Conservation (phyloP, 2,329 filamentous ascomycete genomes). For the Endoconidiophora laricicola region DNA sequence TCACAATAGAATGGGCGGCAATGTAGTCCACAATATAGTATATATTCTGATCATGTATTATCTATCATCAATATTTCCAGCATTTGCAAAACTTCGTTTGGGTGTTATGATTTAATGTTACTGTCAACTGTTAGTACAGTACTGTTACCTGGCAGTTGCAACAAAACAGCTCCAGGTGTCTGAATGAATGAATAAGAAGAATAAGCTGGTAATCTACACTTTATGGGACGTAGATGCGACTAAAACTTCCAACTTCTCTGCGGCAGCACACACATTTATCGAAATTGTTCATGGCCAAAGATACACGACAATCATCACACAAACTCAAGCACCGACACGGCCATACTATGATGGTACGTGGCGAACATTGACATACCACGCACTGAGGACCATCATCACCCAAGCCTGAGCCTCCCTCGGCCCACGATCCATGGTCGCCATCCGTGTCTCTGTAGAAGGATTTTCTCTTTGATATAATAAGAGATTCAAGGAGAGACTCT, state of each 20-base stretch:
- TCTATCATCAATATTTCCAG: neutral
- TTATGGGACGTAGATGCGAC: constrained; percentile 72
- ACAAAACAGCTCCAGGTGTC: neutral
- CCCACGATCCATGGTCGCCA: constrained; percentile 11
- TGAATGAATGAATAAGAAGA: constrained; percentile 2
- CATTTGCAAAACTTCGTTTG: too few species aligned
- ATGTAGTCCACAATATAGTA: constrained; percentile 40
- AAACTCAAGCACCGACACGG: constrained; percentile 87
- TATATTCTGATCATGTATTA: neutral
- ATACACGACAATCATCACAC: constrained; percentile 88
- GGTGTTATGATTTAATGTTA: too few species aligned
- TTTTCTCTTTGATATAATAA: constrained; percentile 37
- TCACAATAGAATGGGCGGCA: constrained; percentile 85
- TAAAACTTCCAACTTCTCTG: constrained; percentile 75
- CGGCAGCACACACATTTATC: constrained; percentile 91
- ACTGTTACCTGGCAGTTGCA: too few species aligned
- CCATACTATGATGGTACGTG: constrained; percentile 85
- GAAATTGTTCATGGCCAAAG: constrained; percentile 91
- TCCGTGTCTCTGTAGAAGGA: constrained; percentile 5
- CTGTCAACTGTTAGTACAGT: too few species aligned
- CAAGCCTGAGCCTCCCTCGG: constrained; percentile 32
- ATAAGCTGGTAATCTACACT: neutral
- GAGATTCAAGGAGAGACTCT: constrained; percentile 41
- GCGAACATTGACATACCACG: constrained; percentile 79
- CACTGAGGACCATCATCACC: constrained; percentile 63